Base-by-base conservation (phyloP, 2,329 filamentous ascomycete species). In the Coleophoma cylindrospora region DNA sequence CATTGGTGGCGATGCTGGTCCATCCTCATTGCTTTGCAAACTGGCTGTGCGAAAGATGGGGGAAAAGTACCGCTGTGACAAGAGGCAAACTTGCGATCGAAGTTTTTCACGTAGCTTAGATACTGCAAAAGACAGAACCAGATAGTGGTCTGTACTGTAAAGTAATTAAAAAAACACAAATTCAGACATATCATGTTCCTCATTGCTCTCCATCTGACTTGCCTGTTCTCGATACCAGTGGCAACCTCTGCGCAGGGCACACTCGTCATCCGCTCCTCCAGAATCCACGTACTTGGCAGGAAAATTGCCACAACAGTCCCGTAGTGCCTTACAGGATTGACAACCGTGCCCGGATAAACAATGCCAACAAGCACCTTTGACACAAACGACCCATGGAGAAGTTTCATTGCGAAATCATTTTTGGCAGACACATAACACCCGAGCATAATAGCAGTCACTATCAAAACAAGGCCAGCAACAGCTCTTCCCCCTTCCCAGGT, bases 1-100 rank as follows among this genome's bases (percentile, higher is more conserved):
- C 19, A 51, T 55, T 55, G 52, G 50, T 56, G 17, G 40, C 41
- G 21, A 44, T 58, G 57, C 52, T 48, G 51, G 50, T 52, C 22
- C 45, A 53, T 54, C 51, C 48, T 33, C 43, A 49, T 40, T 45
- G 41, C 36, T 27, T 14, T 44, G 15, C 21, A 44, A 44, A 17
- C 14, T n/a, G 36, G 36, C 13, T 14, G 36, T 15, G 32, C 4
- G 41, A 33, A 27, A 27, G 19, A 22, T 15, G 41, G 27, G 32
- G 21, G 32, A 22, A 33, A 15, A 44, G 41, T 27, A 27, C 27
- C 2, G 27, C 27, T 27, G 9, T 22, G 15, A 41, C 12, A 41
- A n/a, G n/a, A n/a, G 40, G 17, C 12, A 41, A 41, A 22, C 22
- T 41, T 22, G 22, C 17, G 40, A 17, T 41, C 11, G 13, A 17